Evolutionary conservation across 2,329 filamentous ascomycete genomes (phyloP).

Genomic region (Hortaea werneckii): DNA sequence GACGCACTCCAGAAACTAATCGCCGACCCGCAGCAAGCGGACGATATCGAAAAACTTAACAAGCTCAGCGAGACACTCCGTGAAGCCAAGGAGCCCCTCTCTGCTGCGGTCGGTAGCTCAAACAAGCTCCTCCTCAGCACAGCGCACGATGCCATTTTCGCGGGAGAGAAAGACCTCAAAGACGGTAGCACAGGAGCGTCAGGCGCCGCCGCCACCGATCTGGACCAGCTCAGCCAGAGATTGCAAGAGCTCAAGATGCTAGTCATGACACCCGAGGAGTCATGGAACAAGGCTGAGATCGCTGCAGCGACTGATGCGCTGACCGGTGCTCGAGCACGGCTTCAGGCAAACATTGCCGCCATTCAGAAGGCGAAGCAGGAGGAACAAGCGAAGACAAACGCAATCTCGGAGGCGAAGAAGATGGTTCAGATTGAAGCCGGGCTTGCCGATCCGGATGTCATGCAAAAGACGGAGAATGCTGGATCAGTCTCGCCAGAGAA

Average conservation of each 20-base stretch:
- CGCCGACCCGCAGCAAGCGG: slow-evolving; percentile 11
- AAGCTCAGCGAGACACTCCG: slow-evolving; percentile 12
- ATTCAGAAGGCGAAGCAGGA: slow-evolving; percentile 5
- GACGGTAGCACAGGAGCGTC: slow-evolving; percentile 8
- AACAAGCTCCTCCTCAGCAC: slow-evolving; percentile 21
- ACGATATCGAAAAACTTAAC: slow-evolving; percentile 13
- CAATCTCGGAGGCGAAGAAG: slow-evolving; percentile 6
- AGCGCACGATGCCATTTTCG: slow-evolving; percentile 28
- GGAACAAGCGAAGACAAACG: slow-evolving; percentile 5
- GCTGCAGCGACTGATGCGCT: slow-evolving; percentile 19
- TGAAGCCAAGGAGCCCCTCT: slow-evolving; percentile 15
- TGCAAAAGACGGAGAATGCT: no score
- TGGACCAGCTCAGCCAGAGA: slow-evolving; percentile 15
- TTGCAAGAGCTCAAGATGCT: slow-evolving; percentile 20
- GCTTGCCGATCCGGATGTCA: neutral
- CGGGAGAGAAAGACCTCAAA: slow-evolving; percentile 23
- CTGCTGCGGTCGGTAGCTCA: slow-evolving; percentile 12
- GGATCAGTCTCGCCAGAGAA: no score
- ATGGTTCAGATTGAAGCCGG: slow-evolving; percentile 10
- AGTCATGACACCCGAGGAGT: slow-evolving; percentile 22
- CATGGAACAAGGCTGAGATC: slow-evolving; percentile 23
- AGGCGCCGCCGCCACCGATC: slow-evolving; percentile 8
- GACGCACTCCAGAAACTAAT: slow-evolving; percentile 18
- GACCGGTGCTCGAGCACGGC: slow-evolving; percentile 15
- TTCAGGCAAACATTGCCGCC: slow-evolving; percentile 15